A percentile compares a stretch with the other conserved stretches of the same genome.
Evolutionary conservation across 2,329 filamentous ascomycete genomes (phyloP).

Genomic region (Escovopsis sp.): DNA sequence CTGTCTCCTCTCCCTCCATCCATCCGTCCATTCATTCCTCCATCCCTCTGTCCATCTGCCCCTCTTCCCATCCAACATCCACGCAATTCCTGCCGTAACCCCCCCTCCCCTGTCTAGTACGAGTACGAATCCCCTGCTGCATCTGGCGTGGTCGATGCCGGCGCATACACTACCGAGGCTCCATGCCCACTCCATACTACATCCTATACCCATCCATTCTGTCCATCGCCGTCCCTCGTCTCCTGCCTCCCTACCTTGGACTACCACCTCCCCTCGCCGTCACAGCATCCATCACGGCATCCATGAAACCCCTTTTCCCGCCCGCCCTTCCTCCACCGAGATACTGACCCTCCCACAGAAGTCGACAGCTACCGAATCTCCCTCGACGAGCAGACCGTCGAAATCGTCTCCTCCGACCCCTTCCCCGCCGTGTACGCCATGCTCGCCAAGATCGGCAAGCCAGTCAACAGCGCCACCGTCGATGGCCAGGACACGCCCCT

Average conservation of each 20-base stretch:
- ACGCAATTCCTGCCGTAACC: too few relatives aligned
- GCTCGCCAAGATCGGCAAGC: slow-evolving; percentile 93
- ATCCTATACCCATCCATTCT: too few relatives aligned
- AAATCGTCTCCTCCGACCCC: slow-evolving; percentile 54
- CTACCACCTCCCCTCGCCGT: too few relatives aligned
- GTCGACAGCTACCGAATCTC: slow-evolving; percentile 77
- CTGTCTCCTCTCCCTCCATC: slow-evolving; percentile 14
- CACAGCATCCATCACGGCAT: too few relatives aligned
- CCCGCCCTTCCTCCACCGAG: too few relatives aligned
- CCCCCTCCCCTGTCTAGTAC: background rate
- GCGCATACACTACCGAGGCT: too few relatives aligned
- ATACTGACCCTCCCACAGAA: slow-evolving; percentile 44
- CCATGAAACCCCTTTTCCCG: too few relatives aligned
- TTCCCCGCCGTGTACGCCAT: slow-evolving; percentile 74
- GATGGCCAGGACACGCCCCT: slow-evolving; percentile 46
- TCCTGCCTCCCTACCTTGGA: background rate
- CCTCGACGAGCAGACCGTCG: slow-evolving; percentile 72
- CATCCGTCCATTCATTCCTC: background rate
- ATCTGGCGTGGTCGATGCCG: too few relatives aligned
- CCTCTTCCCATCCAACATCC: background rate
- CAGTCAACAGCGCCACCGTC: slow-evolving; percentile 60
- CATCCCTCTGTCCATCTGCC: too few relatives aligned
- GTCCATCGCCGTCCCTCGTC: too few relatives aligned
- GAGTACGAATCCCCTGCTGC: too few relatives aligned
- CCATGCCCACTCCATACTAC: too few relatives aligned